A percentile compares a stretch with the other conserved stretches of the same genome.
Evolutionary conservation across 495 filamentous ascomycete species (phyloP).

Genomic region (Hypoxylon lienhwacheense): DNA sequence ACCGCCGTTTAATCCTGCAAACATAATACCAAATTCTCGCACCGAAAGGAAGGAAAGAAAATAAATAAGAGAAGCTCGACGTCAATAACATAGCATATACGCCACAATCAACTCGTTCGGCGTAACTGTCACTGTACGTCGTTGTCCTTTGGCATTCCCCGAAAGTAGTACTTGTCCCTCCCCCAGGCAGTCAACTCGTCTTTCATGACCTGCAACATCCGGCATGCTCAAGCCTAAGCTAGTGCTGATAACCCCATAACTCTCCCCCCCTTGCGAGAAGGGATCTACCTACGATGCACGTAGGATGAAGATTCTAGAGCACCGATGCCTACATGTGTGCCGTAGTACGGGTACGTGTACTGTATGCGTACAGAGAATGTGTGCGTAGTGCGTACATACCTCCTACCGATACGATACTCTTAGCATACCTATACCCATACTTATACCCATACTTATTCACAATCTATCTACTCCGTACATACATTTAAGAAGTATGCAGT

Average conservation of each 20-base stretch:
- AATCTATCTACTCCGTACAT: too few relatives aligned
- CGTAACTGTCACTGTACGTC: conserved; percentile 15
- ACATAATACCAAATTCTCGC: background rate
- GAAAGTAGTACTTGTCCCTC: background rate
- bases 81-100: conserved; percentile 3
- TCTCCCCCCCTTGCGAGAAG: conserved; percentile 16
- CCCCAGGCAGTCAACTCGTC: conserved; percentile 9
- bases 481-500: background rate
- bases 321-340: conserved; percentile 26
- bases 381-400: conserved; percentile 4
- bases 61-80: conserved; percentile 1
- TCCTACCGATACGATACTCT: too few relatives aligned
- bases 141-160: conserved; percentile 9
- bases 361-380: conserved; percentile 9
- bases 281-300: conserved; percentile 28
- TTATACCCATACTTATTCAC: too few relatives aligned
- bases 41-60: background rate
- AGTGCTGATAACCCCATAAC: conserved; percentile 22
- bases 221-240: conserved; percentile 15
- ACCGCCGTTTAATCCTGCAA: background rate
- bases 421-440: background rate
- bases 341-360: conserved; percentile 32
- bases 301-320: conserved; percentile 35
- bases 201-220: conserved; percentile 3
- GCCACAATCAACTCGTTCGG: background rate